Evolutionary conservation across 148 eudicot genomes (phyloP).

Genomic region (Limonium bicolor): DNA sequence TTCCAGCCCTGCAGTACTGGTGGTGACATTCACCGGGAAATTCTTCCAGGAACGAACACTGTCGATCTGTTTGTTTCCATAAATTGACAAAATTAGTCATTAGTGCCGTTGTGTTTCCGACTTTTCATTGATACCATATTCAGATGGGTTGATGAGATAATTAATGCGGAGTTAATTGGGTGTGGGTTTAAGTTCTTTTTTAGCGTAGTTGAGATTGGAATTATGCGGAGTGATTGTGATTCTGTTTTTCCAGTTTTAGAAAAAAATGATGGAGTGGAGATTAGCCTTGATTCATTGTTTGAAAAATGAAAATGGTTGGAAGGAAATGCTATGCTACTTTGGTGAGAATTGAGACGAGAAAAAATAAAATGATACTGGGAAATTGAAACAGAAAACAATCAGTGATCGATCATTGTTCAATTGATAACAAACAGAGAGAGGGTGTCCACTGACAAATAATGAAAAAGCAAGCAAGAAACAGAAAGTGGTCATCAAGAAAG

Average conservation of each 20-base stretch:
- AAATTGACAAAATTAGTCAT: too few species aligned
- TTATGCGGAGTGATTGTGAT: neutral
- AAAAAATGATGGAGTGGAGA: too few species aligned
- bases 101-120: neutral
- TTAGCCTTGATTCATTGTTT: too few species aligned
- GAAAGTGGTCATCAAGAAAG: too few species aligned
- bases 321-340: too few species aligned
- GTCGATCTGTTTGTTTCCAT: too few species aligned
- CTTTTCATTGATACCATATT: slow-evolving; percentile 10
- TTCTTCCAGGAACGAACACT: too few species aligned
- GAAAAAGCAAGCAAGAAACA: too few species aligned
- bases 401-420: too few species aligned
- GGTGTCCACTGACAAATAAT: too few species aligned
- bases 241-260: too few species aligned
- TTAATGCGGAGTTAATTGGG: neutral
- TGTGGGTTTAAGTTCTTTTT: neutral
- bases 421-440: neutral
- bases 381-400: neutral
- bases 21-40: slow-evolving; percentile 8
- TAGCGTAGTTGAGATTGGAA: neutral
- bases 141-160: neutral
- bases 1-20: slow-evolving; percentile 6
- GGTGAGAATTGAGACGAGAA: neutral
- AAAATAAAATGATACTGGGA: neutral
- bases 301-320: too few species aligned